Evolutionary conservation across 2,329 filamentous ascomycete species (phyloP).

Genomic region (Anisogramma anomala): DNA sequence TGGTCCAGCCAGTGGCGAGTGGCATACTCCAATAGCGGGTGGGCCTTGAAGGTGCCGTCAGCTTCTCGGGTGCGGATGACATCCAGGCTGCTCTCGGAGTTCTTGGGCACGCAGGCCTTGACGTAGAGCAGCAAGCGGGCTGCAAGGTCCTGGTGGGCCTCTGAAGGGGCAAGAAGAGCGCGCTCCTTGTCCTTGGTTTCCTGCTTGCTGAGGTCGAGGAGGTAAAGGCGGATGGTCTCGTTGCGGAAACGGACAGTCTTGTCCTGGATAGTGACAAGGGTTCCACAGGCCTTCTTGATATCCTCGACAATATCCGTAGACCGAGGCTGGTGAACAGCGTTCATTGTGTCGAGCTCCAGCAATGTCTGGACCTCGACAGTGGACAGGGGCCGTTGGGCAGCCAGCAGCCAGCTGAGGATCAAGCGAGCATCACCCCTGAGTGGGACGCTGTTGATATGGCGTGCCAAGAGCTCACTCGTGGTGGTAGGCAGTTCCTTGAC

Average conservation of each 20-base stretch:
- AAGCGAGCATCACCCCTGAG: slow-evolving; percentile 12
- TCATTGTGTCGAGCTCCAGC: slow-evolving; percentile 14
- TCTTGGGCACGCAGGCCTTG: slow-evolving; percentile 13
- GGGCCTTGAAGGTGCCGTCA: slow-evolving; percentile 10
- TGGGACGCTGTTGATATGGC: slow-evolving; percentile 8
- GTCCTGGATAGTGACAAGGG: slow-evolving; percentile 13
- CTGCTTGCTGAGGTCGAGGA: slow-evolving; percentile 15
- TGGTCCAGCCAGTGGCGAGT: slow-evolving; percentile 14
- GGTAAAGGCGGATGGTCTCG: slow-evolving; percentile 14
- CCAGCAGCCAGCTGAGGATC: slow-evolving; percentile 15
- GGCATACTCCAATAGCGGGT: slow-evolving; percentile 13
- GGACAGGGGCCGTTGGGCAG: slow-evolving; percentile 14
- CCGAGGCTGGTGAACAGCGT: slow-evolving; percentile 13
- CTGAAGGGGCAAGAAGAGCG: slow-evolving; percentile 8
- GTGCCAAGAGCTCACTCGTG: slow-evolving; percentile 10
- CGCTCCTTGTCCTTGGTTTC: slow-evolving; percentile 13
- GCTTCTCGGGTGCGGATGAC: slow-evolving; percentile 9
- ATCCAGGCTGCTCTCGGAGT: slow-evolving; percentile 14
- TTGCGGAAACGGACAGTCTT: slow-evolving; percentile 16
- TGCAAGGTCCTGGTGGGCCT: slow-evolving; percentile 15
- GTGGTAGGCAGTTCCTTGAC: slow-evolving; percentile 12
- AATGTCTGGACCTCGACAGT: slow-evolving; percentile 14
- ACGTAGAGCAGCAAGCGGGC: slow-evolving; percentile 13
- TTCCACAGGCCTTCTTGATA: slow-evolving; percentile 13
- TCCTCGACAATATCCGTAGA: slow-evolving; percentile 15